Evolutionary conservation across 2,329 filamentous ascomycete species (phyloP).

Genomic region (Pseudogymnoascus sp.): DNA sequence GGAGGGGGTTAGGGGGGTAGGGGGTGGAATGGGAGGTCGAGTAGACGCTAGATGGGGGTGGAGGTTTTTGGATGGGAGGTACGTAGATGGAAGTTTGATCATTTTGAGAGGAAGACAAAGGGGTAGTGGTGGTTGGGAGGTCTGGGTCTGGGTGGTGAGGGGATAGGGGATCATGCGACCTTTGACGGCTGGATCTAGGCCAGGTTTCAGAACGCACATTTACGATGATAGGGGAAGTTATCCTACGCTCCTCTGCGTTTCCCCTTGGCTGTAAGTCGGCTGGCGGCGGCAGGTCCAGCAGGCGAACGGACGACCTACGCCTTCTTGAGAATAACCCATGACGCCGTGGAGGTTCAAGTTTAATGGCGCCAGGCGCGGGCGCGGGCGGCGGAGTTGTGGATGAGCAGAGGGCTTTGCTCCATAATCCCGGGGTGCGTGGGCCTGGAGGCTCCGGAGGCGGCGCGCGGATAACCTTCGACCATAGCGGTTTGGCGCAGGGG

Average conservation of each 20-base stretch:
- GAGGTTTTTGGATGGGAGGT: not conserved
- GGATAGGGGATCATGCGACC: not conserved
- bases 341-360: not conserved
- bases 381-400: not conserved
- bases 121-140: not conserved
- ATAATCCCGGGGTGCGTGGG: not conserved
- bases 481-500: not conserved
- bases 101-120: not conserved
- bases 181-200: not conserved
- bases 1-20: not conserved
- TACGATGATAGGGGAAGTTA: not conserved
- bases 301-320: not conserved
- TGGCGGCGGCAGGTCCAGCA: not conserved
- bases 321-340: not conserved
- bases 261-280: not conserved
- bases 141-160: not conserved
- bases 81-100: not conserved
- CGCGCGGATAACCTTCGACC: not conserved
- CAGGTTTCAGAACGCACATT: not conserved
- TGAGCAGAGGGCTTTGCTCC: not conserved
- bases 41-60: no score
- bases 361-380: not conserved
- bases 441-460: not conserved
- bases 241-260: not conserved
- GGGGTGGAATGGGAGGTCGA: not conserved